These are phyloP conservation scores for Aegilops longissima DNA, from an alignment of 176 grass and related monocot species.

Conservation along the genomic window DNA sequence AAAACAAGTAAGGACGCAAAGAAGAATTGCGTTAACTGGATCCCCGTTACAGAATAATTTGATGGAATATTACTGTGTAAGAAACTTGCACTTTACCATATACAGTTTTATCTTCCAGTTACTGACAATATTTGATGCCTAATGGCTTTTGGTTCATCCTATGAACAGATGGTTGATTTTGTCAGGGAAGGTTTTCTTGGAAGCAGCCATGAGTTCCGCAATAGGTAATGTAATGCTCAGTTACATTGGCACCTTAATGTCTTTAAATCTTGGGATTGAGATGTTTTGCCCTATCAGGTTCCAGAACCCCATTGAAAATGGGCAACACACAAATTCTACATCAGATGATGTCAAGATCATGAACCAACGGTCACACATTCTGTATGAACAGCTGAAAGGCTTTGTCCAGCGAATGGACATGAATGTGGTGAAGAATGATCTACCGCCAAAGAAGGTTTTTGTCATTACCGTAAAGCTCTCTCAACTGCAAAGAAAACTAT, in stretches of 20 bases:
- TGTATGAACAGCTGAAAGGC: conserved; percentile 96
- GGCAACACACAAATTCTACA: conserved; percentile 94
- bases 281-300: conserved; percentile 57
- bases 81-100: conserved; percentile 18
- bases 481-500: conserved; percentile 84
- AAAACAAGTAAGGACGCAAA: conserved; percentile 90
- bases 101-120: conserved; percentile 23
- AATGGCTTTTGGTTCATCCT: conserved; percentile 42
- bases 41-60: conserved; percentile 97
- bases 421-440: conserved; percentile 98
- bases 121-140: conserved; percentile 26
- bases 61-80: conserved; percentile 99
- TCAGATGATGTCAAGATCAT: conserved; percentile 92
- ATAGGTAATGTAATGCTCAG: conserved; percentile 55
- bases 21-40: conserved; percentile 97
- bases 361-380: conserved; percentile 96
- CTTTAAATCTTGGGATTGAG: conserved; percentile 12
- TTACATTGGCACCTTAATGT: not conserved
- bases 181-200: conserved; percentile 98
- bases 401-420: conserved; percentile 97
- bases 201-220: conserved; percentile 94
- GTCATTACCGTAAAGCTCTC: conserved; percentile 96
- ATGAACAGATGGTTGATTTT: conserved; percentile 98
- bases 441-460: conserved; percentile 97
- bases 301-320: conserved; percentile 99